Conservation (phyloP, 2,329 filamentous ascomycete species). For the Aspergillus amoenus region DNA sequence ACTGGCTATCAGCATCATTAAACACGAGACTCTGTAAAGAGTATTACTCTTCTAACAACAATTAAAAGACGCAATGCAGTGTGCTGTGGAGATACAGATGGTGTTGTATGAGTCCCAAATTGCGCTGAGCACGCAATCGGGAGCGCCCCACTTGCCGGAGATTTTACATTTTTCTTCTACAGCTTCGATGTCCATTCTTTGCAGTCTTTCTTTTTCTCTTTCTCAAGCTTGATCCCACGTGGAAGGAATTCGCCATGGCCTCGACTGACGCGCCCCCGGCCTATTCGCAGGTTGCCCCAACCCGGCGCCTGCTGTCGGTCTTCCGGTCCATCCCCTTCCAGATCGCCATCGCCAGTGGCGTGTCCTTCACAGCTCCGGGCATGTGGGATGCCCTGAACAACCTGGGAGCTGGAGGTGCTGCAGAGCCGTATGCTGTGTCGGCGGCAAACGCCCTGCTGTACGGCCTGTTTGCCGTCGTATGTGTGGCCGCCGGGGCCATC, state of each 20-base stretch:
- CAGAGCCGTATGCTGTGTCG: conserved; percentile 13
- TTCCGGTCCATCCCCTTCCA: conserved; percentile 14
- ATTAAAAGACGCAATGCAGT: no score
- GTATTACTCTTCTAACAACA: no score
- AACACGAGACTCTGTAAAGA: no score
- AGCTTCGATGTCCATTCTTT: no score
- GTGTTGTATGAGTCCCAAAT: no score
- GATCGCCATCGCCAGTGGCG: conserved; percentile 14
- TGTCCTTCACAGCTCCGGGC: conserved; percentile 13
- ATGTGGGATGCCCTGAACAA: conserved; percentile 16
- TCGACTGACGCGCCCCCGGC: not conserved
- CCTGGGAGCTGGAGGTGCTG: conserved; percentile 14
- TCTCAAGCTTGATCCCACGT: no score
- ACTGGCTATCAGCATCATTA: no score
- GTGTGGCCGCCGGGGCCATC: conserved; percentile 13
- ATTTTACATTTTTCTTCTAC: no score
- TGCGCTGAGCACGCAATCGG: no score
- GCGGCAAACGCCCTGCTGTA: conserved; percentile 11
- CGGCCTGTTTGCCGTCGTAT: conserved; percentile 11
- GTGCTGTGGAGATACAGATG: no score
- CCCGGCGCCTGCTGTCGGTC: not conserved
- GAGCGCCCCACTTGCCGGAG: no score
- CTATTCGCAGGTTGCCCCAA: not conserved
- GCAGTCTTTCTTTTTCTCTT: no score
- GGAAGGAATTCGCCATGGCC: not conserved